Conservation (phyloP, 345 rosid species). For the Salix viminalis region DNA sequence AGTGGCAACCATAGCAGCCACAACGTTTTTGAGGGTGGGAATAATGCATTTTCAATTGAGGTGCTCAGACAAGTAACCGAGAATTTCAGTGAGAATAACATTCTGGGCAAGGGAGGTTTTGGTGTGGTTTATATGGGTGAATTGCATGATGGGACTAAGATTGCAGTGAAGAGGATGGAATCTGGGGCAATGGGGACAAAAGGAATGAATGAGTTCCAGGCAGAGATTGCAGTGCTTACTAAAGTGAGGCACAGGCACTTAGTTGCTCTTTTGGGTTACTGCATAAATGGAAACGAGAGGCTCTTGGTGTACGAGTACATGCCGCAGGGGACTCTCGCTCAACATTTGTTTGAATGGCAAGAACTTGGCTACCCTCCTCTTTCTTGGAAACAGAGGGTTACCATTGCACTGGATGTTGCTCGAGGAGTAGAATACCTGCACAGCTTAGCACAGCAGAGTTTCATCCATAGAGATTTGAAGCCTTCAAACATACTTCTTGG, state of each 20-base stretch:
- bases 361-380: constrained; percentile 45
- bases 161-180: constrained; percentile 87
- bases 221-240: constrained; percentile 78
- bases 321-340: constrained; percentile 82
- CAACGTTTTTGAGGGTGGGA: constrained; percentile 54
- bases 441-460: constrained; percentile 82
- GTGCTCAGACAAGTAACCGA: constrained; percentile 66
- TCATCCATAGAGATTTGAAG: constrained; percentile 86
- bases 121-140: constrained; percentile 86
- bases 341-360: constrained; percentile 63
- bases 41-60: constrained; percentile 57
- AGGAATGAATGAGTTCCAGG: constrained; percentile 80
- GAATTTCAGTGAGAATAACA: constrained; percentile 59
- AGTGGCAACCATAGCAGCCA: constrained; percentile 55
- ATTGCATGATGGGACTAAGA: constrained; percentile 75
- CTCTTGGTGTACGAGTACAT: constrained; percentile 84
- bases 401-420: constrained; percentile 79
- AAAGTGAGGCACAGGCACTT: constrained; percentile 87
- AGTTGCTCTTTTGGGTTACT: constrained; percentile 78
- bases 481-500: constrained; percentile 86
- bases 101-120: constrained; percentile 83
- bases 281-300: constrained; percentile 72
- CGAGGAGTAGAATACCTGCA: constrained; percentile 91
- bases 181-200: constrained; percentile 52
- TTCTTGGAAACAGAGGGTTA: constrained; percentile 80